phyloP scores from a whole-genome alignment of 2,329 filamentous ascomycete species.

The Aspergillus sp. region DNA sequence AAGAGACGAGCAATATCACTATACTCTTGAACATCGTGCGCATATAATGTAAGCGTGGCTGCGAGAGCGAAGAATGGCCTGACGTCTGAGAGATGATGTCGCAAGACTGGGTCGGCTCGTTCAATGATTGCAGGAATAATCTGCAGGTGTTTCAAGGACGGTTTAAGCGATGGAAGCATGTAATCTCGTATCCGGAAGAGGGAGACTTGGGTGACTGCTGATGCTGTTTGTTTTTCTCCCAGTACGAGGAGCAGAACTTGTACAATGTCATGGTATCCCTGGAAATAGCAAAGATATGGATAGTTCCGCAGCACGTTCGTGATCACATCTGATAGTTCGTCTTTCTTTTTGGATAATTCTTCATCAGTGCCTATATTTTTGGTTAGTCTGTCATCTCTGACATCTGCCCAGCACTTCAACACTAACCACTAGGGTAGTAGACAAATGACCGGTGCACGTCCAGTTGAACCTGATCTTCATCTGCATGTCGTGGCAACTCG shows the following conservation, averaged over 20 bases:
- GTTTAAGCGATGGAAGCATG: slow-evolving; percentile 82
- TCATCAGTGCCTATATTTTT: slow-evolving; percentile 56
- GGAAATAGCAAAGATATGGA: slow-evolving; percentile 88
- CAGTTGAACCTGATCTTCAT: slow-evolving; percentile 85
- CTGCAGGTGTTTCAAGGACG: slow-evolving; percentile 76
- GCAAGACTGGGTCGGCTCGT: slow-evolving; percentile 64
- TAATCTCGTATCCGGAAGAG: slow-evolving; percentile 90
- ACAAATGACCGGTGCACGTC: slow-evolving; percentile 97
- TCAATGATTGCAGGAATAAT: slow-evolving; percentile 77
- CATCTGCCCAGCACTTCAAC: neutral
- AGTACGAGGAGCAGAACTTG: slow-evolving; percentile 90
- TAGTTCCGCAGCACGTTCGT: slow-evolving; percentile 70
- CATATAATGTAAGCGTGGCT: slow-evolving; percentile 92
- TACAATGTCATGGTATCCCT: slow-evolving; percentile 97
- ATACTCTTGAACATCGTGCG: slow-evolving; percentile 89
- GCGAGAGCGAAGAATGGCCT: slow-evolving; percentile 89
- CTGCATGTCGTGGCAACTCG: slow-evolving; percentile 65
- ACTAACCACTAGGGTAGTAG: slow-evolving; percentile 78
- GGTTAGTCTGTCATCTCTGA: neutral
- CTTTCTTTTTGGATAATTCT: slow-evolving; percentile 64
- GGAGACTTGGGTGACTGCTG: slow-evolving; percentile 72
- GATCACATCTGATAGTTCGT: slow-evolving; percentile 73
- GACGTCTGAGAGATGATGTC: slow-evolving; percentile 65
- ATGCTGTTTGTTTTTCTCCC: slow-evolving; percentile 52
- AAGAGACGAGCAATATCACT: slow-evolving; percentile 83